Conservation (phyloP, 106 monocot species). For the Apostasia shenzhenica region DNA sequence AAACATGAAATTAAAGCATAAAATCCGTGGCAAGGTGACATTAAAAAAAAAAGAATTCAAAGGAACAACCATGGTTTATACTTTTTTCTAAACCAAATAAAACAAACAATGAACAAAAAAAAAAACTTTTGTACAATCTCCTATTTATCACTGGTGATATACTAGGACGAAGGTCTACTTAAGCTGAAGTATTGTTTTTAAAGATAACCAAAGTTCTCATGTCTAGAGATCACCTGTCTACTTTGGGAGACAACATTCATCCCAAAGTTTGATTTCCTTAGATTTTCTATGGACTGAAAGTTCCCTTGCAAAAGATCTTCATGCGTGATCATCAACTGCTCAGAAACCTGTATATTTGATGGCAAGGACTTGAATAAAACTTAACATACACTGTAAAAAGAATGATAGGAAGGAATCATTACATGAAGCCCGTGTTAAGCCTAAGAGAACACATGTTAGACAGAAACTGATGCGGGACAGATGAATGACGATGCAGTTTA, state of each 20-base stretch:
- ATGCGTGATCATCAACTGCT: slow-evolving; percentile 57
- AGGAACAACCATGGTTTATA: no score
- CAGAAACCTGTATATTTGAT: slow-evolving; percentile 36
- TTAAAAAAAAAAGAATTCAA: no score
- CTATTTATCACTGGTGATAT: no score
- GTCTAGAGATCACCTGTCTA: slow-evolving; percentile 38
- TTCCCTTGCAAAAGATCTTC: slow-evolving; percentile 67
- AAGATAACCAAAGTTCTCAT: neutral
- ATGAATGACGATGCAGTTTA: no score
- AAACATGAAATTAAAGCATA: no score
- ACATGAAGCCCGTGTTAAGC: neutral
- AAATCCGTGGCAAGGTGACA: no score
- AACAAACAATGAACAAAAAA: no score
- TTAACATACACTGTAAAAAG: no score
- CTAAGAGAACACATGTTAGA: neutral
- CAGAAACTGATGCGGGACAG: neutral
- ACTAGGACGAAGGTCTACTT: no score
- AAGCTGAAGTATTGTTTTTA: neutral
- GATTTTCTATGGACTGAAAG: slow-evolving; percentile 50
- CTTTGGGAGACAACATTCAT: slow-evolving; percentile 50
- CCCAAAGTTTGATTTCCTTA: slow-evolving; percentile 28
- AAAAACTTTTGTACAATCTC: no score
- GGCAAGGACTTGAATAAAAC: no score
- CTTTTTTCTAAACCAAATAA: no score
- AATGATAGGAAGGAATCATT: neutral